phyloP scores from a whole-genome alignment of 129 eudicot genomes.

The Tanacetum coccineum region DNA sequence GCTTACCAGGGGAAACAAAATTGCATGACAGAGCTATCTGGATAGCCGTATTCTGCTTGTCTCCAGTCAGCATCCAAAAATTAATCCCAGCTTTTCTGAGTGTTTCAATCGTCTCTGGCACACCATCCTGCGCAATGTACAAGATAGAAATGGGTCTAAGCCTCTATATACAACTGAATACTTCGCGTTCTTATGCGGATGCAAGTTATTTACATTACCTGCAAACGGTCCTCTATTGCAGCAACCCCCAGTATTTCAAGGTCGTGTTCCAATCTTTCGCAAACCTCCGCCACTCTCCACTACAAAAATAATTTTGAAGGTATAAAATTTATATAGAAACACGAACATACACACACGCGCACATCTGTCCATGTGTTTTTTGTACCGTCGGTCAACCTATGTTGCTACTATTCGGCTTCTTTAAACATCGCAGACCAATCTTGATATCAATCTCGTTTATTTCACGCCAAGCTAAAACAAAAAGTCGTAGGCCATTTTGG shows the following conservation, averaged over 20 bases:
- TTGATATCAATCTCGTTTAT: slow-evolving; percentile 68
- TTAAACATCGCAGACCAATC: slow-evolving; percentile 86
- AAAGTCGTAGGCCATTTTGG: slow-evolving; percentile 91
- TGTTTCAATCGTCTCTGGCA: slow-evolving; percentile 86
- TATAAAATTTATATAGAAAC: not conserved
- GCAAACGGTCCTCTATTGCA: slow-evolving; percentile 96
- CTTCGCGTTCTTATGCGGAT: too few relatives aligned
- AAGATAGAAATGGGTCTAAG: slow-evolving; percentile 2
- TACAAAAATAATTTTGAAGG: slow-evolving; percentile 21
- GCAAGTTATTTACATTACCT: too few relatives aligned
- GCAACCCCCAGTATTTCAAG: slow-evolving; percentile 93
- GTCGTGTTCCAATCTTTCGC: slow-evolving; percentile 84
- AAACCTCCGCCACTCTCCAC: slow-evolving; percentile 98
- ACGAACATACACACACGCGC: not conserved
- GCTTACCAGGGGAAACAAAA: slow-evolving; percentile 84
- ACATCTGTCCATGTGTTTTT: slow-evolving; percentile 4
- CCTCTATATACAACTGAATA: too few relatives aligned
- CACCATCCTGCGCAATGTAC: slow-evolving; percentile 65
- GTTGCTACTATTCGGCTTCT: slow-evolving; percentile 96
- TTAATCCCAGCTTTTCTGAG: slow-evolving; percentile 94
- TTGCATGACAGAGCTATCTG: slow-evolving; percentile 97
- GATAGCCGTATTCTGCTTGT: slow-evolving; percentile 92
- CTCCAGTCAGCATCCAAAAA: slow-evolving; percentile 99
- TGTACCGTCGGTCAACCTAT: slow-evolving; percentile 86
- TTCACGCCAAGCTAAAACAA: slow-evolving; percentile 96